Percentiles rank a stretch among this genome's conserved stretches.
Evolutionary conservation across 306 rosid genomes (phyloP).

Genomic region (Leucaena leucocephala): DNA sequence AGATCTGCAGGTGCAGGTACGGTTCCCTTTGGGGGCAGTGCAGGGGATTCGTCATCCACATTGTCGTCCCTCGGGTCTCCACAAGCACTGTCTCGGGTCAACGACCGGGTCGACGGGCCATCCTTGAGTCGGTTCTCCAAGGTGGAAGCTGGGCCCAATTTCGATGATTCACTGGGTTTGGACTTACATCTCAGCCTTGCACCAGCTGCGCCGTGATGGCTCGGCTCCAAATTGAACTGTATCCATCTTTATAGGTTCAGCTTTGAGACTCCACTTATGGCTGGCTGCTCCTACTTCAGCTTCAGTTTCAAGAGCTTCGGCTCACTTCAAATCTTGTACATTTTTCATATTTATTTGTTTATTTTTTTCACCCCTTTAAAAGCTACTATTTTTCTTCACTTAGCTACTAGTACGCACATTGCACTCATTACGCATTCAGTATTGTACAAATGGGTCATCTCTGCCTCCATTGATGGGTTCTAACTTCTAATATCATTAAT

Average conservation of each 20-base stretch:
- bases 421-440: slow-evolving; percentile 22
- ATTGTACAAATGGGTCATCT: slow-evolving; percentile 7
- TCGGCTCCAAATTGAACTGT: slow-evolving; percentile 11
- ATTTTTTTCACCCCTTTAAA: slow-evolving; percentile 8
- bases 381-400: slow-evolving; percentile 44
- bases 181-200: slow-evolving; percentile 89
- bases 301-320: not conserved
- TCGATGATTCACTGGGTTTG: slow-evolving; percentile 84
- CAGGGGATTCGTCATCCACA: slow-evolving; percentile 57
- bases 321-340: slow-evolving; percentile 55
- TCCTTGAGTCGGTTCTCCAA: slow-evolving; percentile 77
- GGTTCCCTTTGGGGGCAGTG: slow-evolving; percentile 55
- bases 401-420: slow-evolving; percentile 24
- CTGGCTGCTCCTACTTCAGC: slow-evolving; percentile 37
- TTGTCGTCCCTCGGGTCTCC: slow-evolving; percentile 58
- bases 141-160: slow-evolving; percentile 68
- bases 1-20: slow-evolving; percentile 49
- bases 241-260: slow-evolving; percentile 17
- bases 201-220: slow-evolving; percentile 65
- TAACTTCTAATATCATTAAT: not conserved
- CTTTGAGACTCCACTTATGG: not conserved
- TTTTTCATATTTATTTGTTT: slow-evolving; percentile 50
- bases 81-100: slow-evolving; percentile 59
- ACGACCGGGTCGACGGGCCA: slow-evolving; percentile 60
- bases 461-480: not conserved